Conservation (phyloP, 768 basidiomycete species). For the Bullera alba region DNA sequence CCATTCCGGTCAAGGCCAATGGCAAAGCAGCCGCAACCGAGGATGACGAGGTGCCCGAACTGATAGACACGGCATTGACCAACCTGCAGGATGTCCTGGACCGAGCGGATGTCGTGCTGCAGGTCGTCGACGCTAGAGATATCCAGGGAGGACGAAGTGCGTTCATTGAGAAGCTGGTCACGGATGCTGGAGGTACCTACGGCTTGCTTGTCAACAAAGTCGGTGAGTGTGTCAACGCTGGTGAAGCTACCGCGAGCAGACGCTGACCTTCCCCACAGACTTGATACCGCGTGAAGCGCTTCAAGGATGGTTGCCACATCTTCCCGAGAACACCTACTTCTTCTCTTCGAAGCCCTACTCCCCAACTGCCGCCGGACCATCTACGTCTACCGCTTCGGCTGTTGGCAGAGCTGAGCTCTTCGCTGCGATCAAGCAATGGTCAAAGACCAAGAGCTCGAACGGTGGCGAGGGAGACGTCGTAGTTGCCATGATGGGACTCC, state of each 20-base stretch:
- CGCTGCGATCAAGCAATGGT: conserved; percentile 23
- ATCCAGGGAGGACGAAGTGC: conserved; percentile 64
- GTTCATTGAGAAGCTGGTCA: conserved; percentile 56
- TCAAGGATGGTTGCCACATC: conserved; percentile 58
- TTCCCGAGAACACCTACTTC: conserved; percentile 61
- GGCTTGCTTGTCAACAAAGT: conserved; percentile 78
- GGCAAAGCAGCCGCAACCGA: conserved; percentile 46
- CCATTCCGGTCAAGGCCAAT: conserved; percentile 28
- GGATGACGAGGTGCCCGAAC: conserved; percentile 54
- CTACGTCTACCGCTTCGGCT: conserved; percentile 11
- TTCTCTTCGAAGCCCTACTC: conserved; percentile 55
- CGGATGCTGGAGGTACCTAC: conserved; percentile 50
- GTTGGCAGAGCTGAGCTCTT: conserved; percentile 31
- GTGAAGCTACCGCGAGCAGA: too few species aligned
- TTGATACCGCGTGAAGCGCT: conserved; percentile 70
- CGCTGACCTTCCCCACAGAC: conserved; percentile 51
- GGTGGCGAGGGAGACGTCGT: conserved; percentile 54
- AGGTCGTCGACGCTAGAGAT: conserved; percentile 80
- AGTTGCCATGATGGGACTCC: conserved; percentile 74
- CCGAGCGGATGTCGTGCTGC: conserved; percentile 67
- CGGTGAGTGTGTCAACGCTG: conserved; percentile 53
- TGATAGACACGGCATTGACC: conserved; percentile 60
- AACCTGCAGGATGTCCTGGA: conserved; percentile 63
- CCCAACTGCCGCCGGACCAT: conserved; percentile 5
- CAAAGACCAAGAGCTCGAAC: conserved; percentile 28